phyloP scores from a whole-genome alignment of 495 filamentous ascomycete genomes.

The Annulohypoxylon maeteangense region DNA sequence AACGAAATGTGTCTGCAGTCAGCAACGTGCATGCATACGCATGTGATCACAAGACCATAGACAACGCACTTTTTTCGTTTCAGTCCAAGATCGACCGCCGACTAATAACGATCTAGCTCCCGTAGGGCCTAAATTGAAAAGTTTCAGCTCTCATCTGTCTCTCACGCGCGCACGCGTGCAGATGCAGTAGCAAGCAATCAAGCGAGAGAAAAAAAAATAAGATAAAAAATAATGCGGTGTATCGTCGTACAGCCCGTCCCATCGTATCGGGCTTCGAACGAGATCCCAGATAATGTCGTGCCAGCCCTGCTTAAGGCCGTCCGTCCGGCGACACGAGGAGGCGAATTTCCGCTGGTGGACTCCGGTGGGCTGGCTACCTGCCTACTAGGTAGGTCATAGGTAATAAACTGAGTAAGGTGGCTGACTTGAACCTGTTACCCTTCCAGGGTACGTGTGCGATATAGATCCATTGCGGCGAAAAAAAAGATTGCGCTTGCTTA shows the following conservation, averaged over 20 bases:
- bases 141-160: conserved; percentile 21
- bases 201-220: no score
- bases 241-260: conserved; percentile 27
- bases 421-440: not conserved
- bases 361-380: conserved; percentile 2
- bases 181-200: not conserved
- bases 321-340: conserved; percentile 34
- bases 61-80: conserved; percentile 18
- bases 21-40: conserved; percentile 44
- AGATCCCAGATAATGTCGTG: conserved; percentile 20
- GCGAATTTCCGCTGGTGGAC: conserved; percentile 32
- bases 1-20: conserved; percentile 34
- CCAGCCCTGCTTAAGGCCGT: conserved; percentile 1
- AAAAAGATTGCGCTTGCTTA: not conserved
- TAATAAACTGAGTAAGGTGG: not conserved
- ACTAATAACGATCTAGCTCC: not conserved
- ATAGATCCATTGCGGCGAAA: conserved; percentile 9
- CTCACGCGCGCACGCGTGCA: not conserved
- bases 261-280: conserved; percentile 11
- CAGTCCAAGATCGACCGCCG: conserved; percentile 18
- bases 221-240: conserved; percentile 16
- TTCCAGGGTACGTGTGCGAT: not conserved
- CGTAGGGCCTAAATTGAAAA: not conserved
- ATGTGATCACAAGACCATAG: conserved; percentile 42
- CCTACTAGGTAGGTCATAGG: not conserved